Conservation (phyloP, 805 yeast species). For the Groenewaldozyma tartarivorans region DNA sequence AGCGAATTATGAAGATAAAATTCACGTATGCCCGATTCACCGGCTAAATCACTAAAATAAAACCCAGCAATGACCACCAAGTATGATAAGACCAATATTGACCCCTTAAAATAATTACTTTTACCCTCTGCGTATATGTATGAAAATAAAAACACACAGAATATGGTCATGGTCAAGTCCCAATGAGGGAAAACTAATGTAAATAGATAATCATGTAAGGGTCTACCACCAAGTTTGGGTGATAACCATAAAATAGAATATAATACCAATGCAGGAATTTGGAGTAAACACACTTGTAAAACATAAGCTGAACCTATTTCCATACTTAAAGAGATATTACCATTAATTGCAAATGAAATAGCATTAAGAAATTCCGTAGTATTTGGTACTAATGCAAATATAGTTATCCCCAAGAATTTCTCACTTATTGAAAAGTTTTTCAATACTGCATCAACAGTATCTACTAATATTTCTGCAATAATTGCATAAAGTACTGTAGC, state of each 20-base stretch:
- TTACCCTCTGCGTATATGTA: slow-evolving; percentile 96
- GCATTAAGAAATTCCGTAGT: slow-evolving; percentile 96
- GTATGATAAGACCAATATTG: slow-evolving; percentile 72
- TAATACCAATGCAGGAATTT: slow-evolving; percentile 82
- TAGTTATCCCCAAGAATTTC: slow-evolving; percentile 84
- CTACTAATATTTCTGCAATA: slow-evolving; percentile 89
- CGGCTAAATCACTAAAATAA: slow-evolving; percentile 40
- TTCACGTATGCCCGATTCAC: not conserved
- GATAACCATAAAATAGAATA: slow-evolving; percentile 48
- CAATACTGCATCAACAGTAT: slow-evolving; percentile 83
- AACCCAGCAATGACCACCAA: slow-evolving; percentile 71
- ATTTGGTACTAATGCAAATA: slow-evolving; percentile 92
- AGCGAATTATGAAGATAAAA: too few species aligned
- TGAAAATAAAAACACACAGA: slow-evolving; percentile 81
- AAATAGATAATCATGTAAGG: slow-evolving; percentile 35
- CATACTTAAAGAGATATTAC: slow-evolving; percentile 93
- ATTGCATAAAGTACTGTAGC: slow-evolving; percentile 85
- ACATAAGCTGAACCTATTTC: slow-evolving; percentile 98
- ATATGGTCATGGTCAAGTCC: slow-evolving; percentile 81
- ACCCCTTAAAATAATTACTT: slow-evolving; percentile 92
- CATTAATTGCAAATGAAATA: slow-evolving; percentile 90
- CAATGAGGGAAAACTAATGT: slow-evolving; percentile 88
- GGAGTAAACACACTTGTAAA: slow-evolving; percentile 85
- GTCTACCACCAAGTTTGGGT: slow-evolving; percentile 24
- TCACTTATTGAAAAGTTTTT: slow-evolving; percentile 74